Base-by-base conservation (phyloP, 1,139 yeast genomes). In the Pichia inconspicua region DNA sequence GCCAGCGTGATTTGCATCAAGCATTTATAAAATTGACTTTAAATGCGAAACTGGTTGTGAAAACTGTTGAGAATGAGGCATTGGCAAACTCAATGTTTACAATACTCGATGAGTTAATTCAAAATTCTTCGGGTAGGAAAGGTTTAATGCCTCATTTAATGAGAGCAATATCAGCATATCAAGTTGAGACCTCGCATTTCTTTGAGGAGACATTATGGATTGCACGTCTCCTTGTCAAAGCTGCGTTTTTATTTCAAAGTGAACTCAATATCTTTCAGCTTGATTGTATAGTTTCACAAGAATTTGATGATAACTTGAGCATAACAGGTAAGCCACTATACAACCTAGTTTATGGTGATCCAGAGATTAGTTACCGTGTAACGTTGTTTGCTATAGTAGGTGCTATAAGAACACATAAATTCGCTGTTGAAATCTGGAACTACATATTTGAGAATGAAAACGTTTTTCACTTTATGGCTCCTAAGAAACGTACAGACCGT, bases 71-170 rank as follows among this genome's bases (percentile, higher is more conserved):
- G 8, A 61, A 68, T 46, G 61, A 58, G 0, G 50, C 49, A 0
- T 42, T 70, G 2, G 61, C 66, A 1, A 55, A 53, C 3, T 52
- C 61, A 0, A 55, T 84, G 2, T 57, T 58, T 2, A 58, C 55
- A 4, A 72, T 80, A 48, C 69, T 77, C 6, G 47, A 58, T 4
- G 71, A 77, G 0, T 69, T 82, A 2, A 66, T 84, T 51, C 58
- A 66, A 1, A 72, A 74, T 48, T 67, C 94, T 1, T 71, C 65
- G 47, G 82, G 86, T 0, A 76, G 96, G 64, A 76, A 95, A 55
- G 73, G 85, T 12, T 66, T 89, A 14, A 66, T 87, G 28, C 92
- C 96, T 0, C 59, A 73, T 0, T 63, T 88, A 25, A 71, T 84
- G 3, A 62, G 61, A 31, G 59, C 66, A 22, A 53, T 84, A 11